phyloP scores from a whole-genome alignment of 805 yeast species.

The Pichia nakasei region DNA sequence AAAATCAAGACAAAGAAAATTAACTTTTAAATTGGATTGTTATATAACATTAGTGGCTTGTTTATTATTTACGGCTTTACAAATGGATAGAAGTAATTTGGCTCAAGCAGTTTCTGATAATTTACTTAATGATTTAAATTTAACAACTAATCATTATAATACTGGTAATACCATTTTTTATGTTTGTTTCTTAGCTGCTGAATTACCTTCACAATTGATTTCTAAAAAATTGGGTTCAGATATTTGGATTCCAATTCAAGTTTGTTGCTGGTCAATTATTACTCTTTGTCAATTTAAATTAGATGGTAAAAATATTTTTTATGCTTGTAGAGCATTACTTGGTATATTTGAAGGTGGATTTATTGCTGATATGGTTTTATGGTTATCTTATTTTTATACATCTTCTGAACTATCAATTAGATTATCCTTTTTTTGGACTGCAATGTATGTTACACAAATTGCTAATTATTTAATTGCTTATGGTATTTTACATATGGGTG shows the following conservation, averaged over 20 bases:
- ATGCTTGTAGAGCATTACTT: slow-evolving; percentile 39
- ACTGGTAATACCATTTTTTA: slow-evolving; percentile 47
- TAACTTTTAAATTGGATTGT: slow-evolving; percentile 45
- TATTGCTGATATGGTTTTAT: slow-evolving; percentile 54
- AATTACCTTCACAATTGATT: slow-evolving; percentile 57
- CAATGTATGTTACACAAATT: slow-evolving; percentile 40
- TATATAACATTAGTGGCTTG: slow-evolving; percentile 51
- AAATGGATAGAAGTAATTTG: slow-evolving; percentile 51
- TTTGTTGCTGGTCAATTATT: slow-evolving; percentile 48
- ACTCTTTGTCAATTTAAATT: slow-evolving; percentile 44
- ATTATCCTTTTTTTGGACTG: slow-evolving; percentile 51
- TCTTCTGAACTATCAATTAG: slow-evolving; percentile 48
- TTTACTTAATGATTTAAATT: slow-evolving; percentile 39
- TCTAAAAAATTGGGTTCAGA: slow-evolving; percentile 60
- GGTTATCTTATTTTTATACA: slow-evolving; percentile 61
- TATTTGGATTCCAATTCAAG: slow-evolving; percentile 51
- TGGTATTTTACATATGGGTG: slow-evolving; percentile 45
- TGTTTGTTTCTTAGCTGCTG: slow-evolving; percentile 46
- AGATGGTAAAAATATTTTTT: slow-evolving; percentile 33
- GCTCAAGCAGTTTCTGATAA: slow-evolving; percentile 49
- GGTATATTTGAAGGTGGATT: slow-evolving; percentile 64
- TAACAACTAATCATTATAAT: slow-evolving; percentile 53
- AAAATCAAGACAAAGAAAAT: slow-evolving; percentile 37
- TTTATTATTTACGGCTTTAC: slow-evolving; percentile 49
- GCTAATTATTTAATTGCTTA: slow-evolving; percentile 37